phyloP scores from a whole-genome alignment of 2,329 filamentous ascomycete species.

The Apiospora rasikravindrae region DNA sequence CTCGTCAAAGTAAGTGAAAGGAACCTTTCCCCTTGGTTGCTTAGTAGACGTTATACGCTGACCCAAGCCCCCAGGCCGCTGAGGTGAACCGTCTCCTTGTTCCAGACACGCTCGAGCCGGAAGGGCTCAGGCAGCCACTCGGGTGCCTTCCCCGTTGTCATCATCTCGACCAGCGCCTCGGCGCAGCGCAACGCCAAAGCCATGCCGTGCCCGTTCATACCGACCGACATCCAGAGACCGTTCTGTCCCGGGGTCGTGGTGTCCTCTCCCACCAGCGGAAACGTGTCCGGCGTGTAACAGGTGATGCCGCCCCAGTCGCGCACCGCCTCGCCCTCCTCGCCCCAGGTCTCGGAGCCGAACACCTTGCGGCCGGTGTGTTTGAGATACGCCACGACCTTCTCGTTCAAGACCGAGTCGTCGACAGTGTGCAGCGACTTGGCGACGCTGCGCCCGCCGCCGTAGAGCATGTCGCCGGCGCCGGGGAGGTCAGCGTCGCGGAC shows the following conservation, averaged over 20 bases:
- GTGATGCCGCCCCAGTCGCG: constrained; percentile 22
- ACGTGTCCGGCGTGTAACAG: constrained; percentile 24
- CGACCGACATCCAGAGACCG: constrained; percentile 23
- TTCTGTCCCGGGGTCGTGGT: not conserved
- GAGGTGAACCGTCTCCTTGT: not conserved
- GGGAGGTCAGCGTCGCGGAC: constrained; percentile 33
- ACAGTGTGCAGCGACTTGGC: constrained; percentile 29
- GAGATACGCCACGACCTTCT: constrained; percentile 18
- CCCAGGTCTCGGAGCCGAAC: constrained; percentile 20
- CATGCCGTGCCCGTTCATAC: constrained; percentile 25
- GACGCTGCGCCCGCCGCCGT: constrained; percentile 32
- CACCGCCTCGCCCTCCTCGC: constrained; percentile 19
- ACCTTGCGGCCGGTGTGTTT: constrained; percentile 1
- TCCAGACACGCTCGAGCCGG: constrained; percentile 22
- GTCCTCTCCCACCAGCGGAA: constrained; percentile 21
- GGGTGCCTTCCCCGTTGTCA: constrained; percentile 20
- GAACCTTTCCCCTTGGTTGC: accelerated
- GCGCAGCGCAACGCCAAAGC: constrained; percentile 23
- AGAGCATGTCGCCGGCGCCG: constrained; percentile 39
- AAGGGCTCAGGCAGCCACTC: constrained; percentile 23
- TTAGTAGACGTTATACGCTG: not conserved
- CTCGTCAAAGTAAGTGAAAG: not conserved
- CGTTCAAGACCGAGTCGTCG: constrained; percentile 23
- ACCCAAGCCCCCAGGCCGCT: not conserved
- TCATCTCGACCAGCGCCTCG: constrained; percentile 23